Evolutionary conservation across 805 yeast genomes (phyloP).

Genomic region (Sugiyamaella smithiae): DNA sequence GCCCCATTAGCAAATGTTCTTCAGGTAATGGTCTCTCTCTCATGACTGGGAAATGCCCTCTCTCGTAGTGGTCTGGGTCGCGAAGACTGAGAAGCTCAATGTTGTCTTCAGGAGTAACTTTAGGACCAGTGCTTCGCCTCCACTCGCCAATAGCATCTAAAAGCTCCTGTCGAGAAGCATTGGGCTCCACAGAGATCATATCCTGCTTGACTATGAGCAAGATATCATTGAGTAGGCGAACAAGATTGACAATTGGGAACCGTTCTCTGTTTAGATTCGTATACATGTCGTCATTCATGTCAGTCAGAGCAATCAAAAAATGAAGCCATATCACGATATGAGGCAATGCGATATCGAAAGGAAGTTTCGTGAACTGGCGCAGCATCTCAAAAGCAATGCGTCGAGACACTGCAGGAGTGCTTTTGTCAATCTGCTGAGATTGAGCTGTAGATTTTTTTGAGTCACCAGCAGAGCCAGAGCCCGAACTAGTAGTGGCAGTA

Average conservation of each 20-base stretch:
- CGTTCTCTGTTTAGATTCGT: background rate
- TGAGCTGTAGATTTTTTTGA: background rate
- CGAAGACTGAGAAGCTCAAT: conserved; percentile 7
- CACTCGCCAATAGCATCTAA: conserved; percentile 1
- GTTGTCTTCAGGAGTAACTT: conserved; percentile 9
- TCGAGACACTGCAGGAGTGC: conserved; percentile 3
- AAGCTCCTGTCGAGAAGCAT: background rate
- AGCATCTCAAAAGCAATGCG: conserved; percentile 13
- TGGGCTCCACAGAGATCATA: background rate
- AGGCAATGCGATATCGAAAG: conserved; percentile 49
- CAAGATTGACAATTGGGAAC: conserved; percentile 18
- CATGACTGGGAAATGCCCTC: conserved; percentile 15
- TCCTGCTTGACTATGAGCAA: conserved; percentile 3
- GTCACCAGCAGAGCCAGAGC: background rate
- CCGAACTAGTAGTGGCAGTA: background rate
- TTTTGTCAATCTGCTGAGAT: background rate
- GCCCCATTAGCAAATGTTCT: conserved; percentile 22
- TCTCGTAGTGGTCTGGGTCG: conserved; percentile 8
- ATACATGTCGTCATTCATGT: conserved; percentile 1
- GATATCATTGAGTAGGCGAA: conserved; percentile 12
- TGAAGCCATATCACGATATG: conserved; percentile 78
- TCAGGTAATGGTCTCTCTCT: conserved; percentile 26
- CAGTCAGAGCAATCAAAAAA: conserved; percentile 50
- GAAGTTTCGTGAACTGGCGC: conserved; percentile 10
- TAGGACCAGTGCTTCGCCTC: background rate